These are phyloP conservation scores for Ascodesmis nigricans DNA, from an alignment of 495 filamentous ascomycete species.

Conservation along the genomic window DNA sequence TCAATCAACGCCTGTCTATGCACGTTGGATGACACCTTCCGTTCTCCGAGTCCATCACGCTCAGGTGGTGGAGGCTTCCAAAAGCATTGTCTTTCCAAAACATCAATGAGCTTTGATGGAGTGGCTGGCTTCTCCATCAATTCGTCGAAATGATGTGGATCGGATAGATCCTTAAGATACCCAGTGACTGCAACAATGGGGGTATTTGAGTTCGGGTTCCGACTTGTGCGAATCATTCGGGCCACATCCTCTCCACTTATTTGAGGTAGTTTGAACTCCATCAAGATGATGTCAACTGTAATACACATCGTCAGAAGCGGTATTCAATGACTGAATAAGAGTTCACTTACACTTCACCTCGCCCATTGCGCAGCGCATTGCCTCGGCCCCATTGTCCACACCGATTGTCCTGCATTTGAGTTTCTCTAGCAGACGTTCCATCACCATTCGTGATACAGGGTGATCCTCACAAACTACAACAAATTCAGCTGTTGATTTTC, in stretches of 20 bases:
- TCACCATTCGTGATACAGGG: conserved; percentile 86
- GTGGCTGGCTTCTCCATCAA: conserved; percentile 93
- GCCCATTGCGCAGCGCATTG: conserved; percentile 72
- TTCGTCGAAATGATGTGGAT: conserved; percentile 81
- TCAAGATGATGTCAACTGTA: conserved; percentile 88
- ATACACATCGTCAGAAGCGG: too few species aligned
- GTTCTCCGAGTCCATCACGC: conserved; percentile 12
- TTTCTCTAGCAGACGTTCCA: conserved; percentile 92
- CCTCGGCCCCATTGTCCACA: conserved; percentile 69
- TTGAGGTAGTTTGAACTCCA: conserved; percentile 84
- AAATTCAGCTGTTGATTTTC: not conserved
- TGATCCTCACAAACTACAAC: conserved; percentile 76
- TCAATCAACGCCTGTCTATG: too few species aligned
- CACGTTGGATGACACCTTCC: conserved; percentile 12
- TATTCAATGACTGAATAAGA: too few species aligned
- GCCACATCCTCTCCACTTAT: conserved; percentile 89
- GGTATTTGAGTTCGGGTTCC: conserved; percentile 81
- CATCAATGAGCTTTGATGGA: conserved; percentile 63
- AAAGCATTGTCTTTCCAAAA: conserved; percentile 62
- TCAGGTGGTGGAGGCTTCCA: conserved; percentile 60
- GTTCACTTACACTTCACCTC: conserved; percentile 43
- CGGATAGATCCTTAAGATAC: conserved; percentile 85
- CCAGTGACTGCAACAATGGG: conserved; percentile 95
- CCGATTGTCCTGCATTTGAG: conserved; percentile 86
- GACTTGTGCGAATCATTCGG: conserved; percentile 87